Evolutionary conservation across 768 basidiomycete genomes (phyloP).

Genomic region (Termitomyces sp.): DNA sequence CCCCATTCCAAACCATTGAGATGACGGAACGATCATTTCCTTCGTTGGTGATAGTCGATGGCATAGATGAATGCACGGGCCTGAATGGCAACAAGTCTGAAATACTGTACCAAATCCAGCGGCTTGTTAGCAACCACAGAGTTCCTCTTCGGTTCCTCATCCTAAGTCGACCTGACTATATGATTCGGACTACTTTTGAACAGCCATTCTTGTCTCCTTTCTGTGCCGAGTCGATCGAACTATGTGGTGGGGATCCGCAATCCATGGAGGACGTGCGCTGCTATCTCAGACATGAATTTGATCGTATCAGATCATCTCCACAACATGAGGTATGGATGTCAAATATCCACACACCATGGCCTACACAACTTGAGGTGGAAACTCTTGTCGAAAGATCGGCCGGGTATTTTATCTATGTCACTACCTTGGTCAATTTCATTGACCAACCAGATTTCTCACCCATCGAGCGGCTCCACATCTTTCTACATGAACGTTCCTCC

Average conservation of each 20-base stretch:
- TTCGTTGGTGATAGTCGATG: background rate
- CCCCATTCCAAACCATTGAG: background rate
- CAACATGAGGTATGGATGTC: background rate
- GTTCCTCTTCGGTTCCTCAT: conserved; percentile 6
- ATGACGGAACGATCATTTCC: background rate
- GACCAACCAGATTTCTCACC: background rate
- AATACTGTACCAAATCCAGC: background rate
- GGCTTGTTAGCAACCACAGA: background rate
- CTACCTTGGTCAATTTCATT: background rate
- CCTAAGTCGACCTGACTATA: conserved; percentile 1
- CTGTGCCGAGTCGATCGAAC: background rate
- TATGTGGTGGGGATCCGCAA: background rate
- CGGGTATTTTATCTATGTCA: conserved; percentile 10
- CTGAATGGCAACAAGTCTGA: background rate
- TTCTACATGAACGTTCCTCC: background rate
- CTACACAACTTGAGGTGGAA: background rate
- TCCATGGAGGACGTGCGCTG: background rate
- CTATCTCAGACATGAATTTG: conserved; percentile 1
- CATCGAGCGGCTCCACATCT: background rate
- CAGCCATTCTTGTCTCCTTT: background rate
- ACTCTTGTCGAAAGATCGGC: background rate
- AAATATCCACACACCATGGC: conserved; percentile 1
- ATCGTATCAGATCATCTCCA: background rate
- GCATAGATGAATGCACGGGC: background rate
- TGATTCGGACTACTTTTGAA: background rate